Conservation (phyloP, 352 stramenopile species). For the Phytophthora sansomeana region DNA sequence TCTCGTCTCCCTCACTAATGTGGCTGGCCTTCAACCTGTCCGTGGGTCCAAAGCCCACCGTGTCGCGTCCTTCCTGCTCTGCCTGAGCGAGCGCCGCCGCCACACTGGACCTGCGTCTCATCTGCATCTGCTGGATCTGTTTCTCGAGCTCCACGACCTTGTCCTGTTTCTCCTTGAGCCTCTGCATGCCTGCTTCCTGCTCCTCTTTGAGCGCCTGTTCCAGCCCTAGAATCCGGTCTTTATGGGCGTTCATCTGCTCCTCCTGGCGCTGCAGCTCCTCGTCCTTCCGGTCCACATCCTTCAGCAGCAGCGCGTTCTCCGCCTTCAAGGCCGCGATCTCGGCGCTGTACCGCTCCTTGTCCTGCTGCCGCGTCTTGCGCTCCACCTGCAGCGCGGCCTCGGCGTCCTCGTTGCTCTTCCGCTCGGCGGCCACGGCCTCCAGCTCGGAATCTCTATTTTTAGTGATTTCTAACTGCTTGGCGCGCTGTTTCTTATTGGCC, state of each 20-base stretch:
- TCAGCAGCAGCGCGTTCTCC: constrained; percentile 77
- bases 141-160: constrained; percentile 65
- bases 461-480: constrained; percentile 64
- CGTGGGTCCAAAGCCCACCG: constrained; percentile 57
- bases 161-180: constrained; percentile 81
- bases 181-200: constrained; percentile 68
- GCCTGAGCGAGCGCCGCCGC: constrained; percentile 50
- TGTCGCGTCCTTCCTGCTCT: constrained; percentile 44
- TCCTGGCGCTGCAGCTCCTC: constrained; percentile 65
- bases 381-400: constrained; percentile 51
- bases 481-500: constrained; percentile 85
- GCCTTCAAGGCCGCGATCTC: constrained; percentile 74
- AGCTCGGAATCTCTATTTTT: constrained; percentile 39
- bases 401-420: constrained; percentile 46
- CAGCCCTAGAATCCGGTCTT: constrained; percentile 64
- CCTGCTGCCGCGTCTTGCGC: constrained; percentile 48
- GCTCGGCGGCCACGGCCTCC: constrained; percentile 39
- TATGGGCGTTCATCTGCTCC: constrained; percentile 73
- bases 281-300: constrained; percentile 80
- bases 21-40: constrained; percentile 40
- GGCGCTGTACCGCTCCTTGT: constrained; percentile 52
- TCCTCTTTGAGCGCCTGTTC: constrained; percentile 68
- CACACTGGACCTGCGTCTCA: constrained; percentile 57
- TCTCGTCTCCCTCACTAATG: constrained; percentile 41
- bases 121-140: constrained; percentile 70